Evolutionary conservation across 257 asterid species (phyloP), one percentile per base, ranked within the genome.

Genomic region (Verbena officinalis): DNA sequence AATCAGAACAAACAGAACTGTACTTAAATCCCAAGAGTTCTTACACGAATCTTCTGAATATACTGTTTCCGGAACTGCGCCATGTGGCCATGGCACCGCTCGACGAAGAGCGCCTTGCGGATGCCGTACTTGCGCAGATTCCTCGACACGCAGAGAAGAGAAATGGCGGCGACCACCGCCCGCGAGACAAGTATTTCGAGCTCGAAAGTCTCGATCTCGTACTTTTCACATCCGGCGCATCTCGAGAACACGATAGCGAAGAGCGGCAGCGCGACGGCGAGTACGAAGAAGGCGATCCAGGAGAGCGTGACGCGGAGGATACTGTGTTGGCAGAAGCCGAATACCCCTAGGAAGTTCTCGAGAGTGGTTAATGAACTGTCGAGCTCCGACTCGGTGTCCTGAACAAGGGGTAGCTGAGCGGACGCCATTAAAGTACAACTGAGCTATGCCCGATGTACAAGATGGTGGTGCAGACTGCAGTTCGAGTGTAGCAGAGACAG

Each of bases 61-160:
- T 84, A 91, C 3, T 70, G 96, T 5, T 81, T 75, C 0, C 84
- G 83, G 55, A 86, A 80, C 64, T 84, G 88, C 7, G 83, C 17
- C 74, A 74, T 14, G 15, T 78, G 84, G 6, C 91, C 96, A 55
- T 82, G 93, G 67, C 78, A 55, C 0, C 87, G 80, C 58, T 90
- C 88, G 19, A 88, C 94, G 38, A 91, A 88, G 31, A 91, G 84
- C 49, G 89, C 85, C 77, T 81, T 88, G 55, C 96, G 68, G 10
- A 88, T 27, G 12, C 97, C 91, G 57, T 84, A 76, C 67, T 90
- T 84, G 64, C 85, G 76, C 30, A 90, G 79, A 67, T 79, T 90
- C 30, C 81, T 77, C 34, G 95, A 90, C 17, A 90, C 53, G 69
- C 90, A 88, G 58, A 86, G 72, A 24, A 88, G 87, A 1, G 97